A percentile compares a stretch with the other conserved stretches of the same genome.
Evolutionary conservation across 306 rosid species (phyloP).

Genomic region (Castanea crenata): DNA sequence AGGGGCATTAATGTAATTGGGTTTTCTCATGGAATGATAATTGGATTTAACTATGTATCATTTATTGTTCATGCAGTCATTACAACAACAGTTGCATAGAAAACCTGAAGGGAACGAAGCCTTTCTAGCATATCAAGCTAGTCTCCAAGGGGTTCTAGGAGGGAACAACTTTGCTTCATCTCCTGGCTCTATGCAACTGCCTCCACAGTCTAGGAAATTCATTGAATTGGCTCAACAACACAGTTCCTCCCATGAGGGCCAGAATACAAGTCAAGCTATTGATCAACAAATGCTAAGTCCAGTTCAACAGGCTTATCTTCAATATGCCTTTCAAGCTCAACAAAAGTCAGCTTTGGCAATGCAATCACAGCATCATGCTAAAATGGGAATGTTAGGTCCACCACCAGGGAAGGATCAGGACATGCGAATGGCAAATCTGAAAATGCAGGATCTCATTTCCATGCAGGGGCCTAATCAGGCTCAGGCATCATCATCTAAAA

Average conservation of each 20-base stretch:
- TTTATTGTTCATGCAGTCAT: conserved; percentile 49
- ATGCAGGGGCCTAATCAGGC: conserved; percentile 59
- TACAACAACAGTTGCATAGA: conserved; percentile 78
- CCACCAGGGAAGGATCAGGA: conserved; percentile 78
- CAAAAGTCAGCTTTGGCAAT: conserved; percentile 73
- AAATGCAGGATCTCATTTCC: conserved; percentile 76
- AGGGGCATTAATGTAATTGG: conserved; percentile 3
- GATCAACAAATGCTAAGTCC: conserved; percentile 76
- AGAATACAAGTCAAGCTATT: conserved; percentile 63
- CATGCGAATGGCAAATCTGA: conserved; percentile 65
- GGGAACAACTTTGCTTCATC: conserved; percentile 57
- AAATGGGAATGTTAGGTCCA: conserved; percentile 68
- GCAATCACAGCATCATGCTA: conserved; percentile 81
- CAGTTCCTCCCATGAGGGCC: conserved; percentile 65
- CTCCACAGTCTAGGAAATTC: conserved; percentile 80
- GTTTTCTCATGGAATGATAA: conserved; percentile 7
- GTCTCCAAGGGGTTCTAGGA: conserved; percentile 65
- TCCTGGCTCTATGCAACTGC: conserved; percentile 57
- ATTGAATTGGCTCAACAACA: conserved; percentile 69
- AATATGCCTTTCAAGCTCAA: conserved; percentile 79
- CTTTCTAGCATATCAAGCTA: conserved; percentile 69
- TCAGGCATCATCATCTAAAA: conserved; percentile 62
- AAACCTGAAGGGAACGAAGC: conserved; percentile 89
- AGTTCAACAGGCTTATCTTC: conserved; percentile 77
- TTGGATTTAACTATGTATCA: conserved; percentile 9